Conservation (phyloP, 345 rosid species). For the Gossypium ekmanianum region DNA sequence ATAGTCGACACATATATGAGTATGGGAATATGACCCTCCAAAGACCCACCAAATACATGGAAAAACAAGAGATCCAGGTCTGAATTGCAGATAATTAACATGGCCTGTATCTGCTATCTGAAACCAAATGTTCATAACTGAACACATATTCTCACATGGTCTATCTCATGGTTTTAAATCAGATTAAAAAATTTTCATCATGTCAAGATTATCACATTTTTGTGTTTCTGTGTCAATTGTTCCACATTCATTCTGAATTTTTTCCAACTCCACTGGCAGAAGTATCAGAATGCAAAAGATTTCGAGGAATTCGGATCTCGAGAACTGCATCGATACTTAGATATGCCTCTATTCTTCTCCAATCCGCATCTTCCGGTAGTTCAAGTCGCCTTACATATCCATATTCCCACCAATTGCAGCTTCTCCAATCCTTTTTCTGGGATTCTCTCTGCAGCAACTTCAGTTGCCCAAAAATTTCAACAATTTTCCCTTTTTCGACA, state of each 20-base stretch:
- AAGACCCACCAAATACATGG: not conserved
- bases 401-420: conserved; percentile 80
- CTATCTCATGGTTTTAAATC: not conserved
- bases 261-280: conserved; percentile 4
- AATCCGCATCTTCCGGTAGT: conserved; percentile 76
- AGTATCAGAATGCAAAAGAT: not conserved
- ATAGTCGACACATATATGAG: not conserved
- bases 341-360: conserved; percentile 45
- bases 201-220: not conserved
- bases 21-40: not conserved
- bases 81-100: not conserved
- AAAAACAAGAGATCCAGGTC: not conserved
- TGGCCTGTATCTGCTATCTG: not conserved
- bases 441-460: conserved; percentile 39
- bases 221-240: not conserved
- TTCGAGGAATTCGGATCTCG: conserved; percentile 64
- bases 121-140: not conserved
- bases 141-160: not conserved
- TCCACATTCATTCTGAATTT: conserved; percentile 8
- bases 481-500: conserved; percentile 57
- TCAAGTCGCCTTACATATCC: conserved; percentile 84
- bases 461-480: conserved; percentile 80
- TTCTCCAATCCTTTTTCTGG: conserved; percentile 69
- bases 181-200: not conserved
- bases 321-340: conserved; percentile 39